Base-by-base conservation (phyloP, 2,329 filamentous ascomycete species). In the Teratosphaeriaceae sp. region DNA sequence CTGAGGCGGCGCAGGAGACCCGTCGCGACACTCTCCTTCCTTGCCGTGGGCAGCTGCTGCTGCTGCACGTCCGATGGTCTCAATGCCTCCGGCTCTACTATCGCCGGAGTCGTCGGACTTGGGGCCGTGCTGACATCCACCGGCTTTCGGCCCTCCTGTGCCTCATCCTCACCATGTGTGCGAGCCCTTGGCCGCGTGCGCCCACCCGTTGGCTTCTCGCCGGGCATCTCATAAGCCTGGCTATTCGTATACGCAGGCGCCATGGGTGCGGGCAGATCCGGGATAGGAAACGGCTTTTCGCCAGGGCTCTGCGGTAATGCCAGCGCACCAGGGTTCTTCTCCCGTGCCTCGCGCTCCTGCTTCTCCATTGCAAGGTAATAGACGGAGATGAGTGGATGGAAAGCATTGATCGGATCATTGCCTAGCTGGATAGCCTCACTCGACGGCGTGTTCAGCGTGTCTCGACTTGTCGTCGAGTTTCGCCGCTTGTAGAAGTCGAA, bases 351-450 rank as follows among this genome's bases (percentile, higher is more conserved):
- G 26, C 87, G 80, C 38, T 94, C 87, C 50, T 88, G 80, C 68
- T 97, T 97, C 69, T 98, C 92, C 53, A 80, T 83, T n/a, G 95
- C 92, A 2, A 98, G 76, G 58, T 94, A 94, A 65, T 98, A 98
- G 12, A 98, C 83, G 1, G 92, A 97, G 6, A 97, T 74, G 12
- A 97, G 72, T 6, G 92, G 92, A 56, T 85, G 90, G 63, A 86
- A 98, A 3, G 92, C 92, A 63, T 97, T 97, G 45, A 94, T 70
- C 1, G 92, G 89, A 58, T 98, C 92, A 44, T 78, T 79, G 9
- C 88, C 88, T 24, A 90, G 69, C 51, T 87, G 81, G 15, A 97
- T 73, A 3, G 84, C 85, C 63, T 98, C 92, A 1, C 81, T 79
- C 40, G 90, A 97, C n/a, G 86, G 83, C 1, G 82, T 83, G 4